A percentile compares a stretch with the other conserved stretches of the same genome.
Evolutionary conservation across 2,329 filamentous ascomycete species (phyloP).

Genomic region (Arachnopeziza araneosa): DNA sequence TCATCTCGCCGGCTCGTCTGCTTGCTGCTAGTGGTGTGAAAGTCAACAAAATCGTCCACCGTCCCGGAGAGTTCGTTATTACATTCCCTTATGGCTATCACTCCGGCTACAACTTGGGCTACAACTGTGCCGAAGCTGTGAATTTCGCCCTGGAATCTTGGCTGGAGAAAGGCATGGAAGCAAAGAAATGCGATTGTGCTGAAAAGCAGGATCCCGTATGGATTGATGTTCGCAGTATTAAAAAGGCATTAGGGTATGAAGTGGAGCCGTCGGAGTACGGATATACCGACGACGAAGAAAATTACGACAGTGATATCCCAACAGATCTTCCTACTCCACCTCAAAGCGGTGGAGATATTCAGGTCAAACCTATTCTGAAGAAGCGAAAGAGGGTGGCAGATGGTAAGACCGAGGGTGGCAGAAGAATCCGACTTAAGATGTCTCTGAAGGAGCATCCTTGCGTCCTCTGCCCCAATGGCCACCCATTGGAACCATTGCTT

Average conservation of each 20-base stretch:
- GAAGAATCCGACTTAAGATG: slow-evolving; percentile 64
- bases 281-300: slow-evolving; percentile 44
- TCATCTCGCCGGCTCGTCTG: slow-evolving; percentile 86
- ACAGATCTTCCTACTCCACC: slow-evolving; percentile 76
- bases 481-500: slow-evolving; percentile 74
- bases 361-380: slow-evolving; percentile 49
- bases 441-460: slow-evolving; percentile 70
- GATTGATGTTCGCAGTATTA: slow-evolving; percentile 94
- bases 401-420: slow-evolving; percentile 53
- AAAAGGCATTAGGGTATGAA: slow-evolving; percentile 83
- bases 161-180: slow-evolving; percentile 90
- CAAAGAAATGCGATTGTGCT: slow-evolving; percentile 94
- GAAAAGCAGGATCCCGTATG: slow-evolving; percentile 95
- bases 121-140: slow-evolving; percentile 98
- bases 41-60: slow-evolving; percentile 91
- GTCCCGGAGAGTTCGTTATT: slow-evolving; percentile 96
- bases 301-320: slow-evolving; percentile 54
- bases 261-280: slow-evolving; percentile 67
- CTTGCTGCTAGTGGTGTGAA: slow-evolving; percentile 88
- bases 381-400: slow-evolving; percentile 63
- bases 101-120: slow-evolving; percentile 94
- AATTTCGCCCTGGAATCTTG: slow-evolving; percentile 96
- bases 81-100: slow-evolving; percentile 98
- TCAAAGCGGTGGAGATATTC: slow-evolving; percentile 62
- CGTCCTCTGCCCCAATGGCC: slow-evolving; percentile 86